Conservation (phyloP, 108 stramenopile genomes). For the Cyclotella sp. region DNA sequence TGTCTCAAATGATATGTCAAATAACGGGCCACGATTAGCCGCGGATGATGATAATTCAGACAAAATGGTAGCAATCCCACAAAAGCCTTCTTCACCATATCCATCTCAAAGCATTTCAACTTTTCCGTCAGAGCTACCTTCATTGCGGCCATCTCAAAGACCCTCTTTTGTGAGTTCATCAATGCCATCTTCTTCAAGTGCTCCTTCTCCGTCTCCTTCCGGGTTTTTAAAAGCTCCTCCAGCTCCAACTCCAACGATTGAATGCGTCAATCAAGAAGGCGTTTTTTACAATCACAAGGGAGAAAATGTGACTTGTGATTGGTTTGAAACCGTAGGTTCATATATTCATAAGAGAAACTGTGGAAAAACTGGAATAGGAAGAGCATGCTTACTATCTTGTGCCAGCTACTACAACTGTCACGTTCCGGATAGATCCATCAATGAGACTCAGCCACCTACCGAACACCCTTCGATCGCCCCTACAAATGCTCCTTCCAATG, state of each 20-base stretch:
- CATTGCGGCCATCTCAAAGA: background rate
- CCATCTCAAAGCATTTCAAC: conserved; percentile 10
- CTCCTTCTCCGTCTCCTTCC: background rate
- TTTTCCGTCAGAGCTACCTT: conserved; percentile 18
- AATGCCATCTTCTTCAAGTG: conserved; percentile 16
- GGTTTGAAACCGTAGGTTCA: conserved; percentile 27
- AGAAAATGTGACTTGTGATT: conserved; percentile 36
- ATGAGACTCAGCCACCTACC: conserved; percentile 8
- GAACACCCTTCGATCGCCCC: background rate
- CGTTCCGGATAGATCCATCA: conserved; percentile 8
- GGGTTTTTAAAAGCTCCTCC: conserved; percentile 19
- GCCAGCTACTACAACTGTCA: conserved; percentile 23
- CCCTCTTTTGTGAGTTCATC: conserved; percentile 4
- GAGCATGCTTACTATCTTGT: conserved; percentile 31
- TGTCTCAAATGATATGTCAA: conserved; percentile 5
- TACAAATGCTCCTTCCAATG: conserved; percentile 10
- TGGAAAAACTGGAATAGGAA: conserved; percentile 38
- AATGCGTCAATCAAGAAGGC: conserved; percentile 31
- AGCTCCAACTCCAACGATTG: conserved; percentile 5
- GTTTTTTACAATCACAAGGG: conserved; percentile 35
- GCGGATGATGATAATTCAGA: background rate
- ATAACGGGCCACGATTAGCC: background rate
- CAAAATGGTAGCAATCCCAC: background rate
- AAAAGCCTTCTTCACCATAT: background rate
- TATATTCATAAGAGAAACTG: conserved; percentile 27